Evolutionary conservation across 2,329 filamentous ascomycete genomes (phyloP).

Genomic region (Apiospora kogelbergensis): DNA sequence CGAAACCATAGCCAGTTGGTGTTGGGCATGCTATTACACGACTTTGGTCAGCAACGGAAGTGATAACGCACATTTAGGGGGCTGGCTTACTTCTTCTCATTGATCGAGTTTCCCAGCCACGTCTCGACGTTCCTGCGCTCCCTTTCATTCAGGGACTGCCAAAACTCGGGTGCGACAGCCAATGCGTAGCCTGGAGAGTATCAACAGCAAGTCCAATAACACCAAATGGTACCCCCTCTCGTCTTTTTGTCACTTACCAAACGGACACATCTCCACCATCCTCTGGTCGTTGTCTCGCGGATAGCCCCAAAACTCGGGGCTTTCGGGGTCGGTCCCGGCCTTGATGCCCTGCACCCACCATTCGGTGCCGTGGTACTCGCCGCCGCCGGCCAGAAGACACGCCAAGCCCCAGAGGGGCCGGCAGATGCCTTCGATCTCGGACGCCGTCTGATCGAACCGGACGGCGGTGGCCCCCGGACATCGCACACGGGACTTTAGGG

Average conservation of each 20-base stretch:
- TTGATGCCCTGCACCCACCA: conserved; percentile 71
- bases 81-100: conserved; percentile 64
- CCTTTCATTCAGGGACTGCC: conserved; percentile 62
- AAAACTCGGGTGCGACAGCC: conserved; percentile 66
- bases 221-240: background rate
- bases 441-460: conserved; percentile 74
- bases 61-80: conserved; percentile 20
- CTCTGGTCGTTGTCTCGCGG: conserved; percentile 76
- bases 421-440: conserved; percentile 74
- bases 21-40: conserved; percentile 61
- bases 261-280: conserved; percentile 83
- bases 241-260: conserved; percentile 43
- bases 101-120: conserved; percentile 75
- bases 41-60: background rate
- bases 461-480: conserved; percentile 70
- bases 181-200: conserved; percentile 60
- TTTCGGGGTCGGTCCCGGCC: conserved; percentile 68
- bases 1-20: conserved; percentile 78
- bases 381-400: conserved; percentile 67
- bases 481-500: conserved; percentile 62
- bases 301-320: conserved; percentile 73
- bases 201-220: background rate
- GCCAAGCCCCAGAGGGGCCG: conserved; percentile 76
- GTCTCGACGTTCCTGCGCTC: conserved; percentile 66
- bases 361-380: conserved; percentile 60